Base-by-base conservation (phyloP, 352 stramenopile genomes). In the Phytophthora citrophthora region DNA sequence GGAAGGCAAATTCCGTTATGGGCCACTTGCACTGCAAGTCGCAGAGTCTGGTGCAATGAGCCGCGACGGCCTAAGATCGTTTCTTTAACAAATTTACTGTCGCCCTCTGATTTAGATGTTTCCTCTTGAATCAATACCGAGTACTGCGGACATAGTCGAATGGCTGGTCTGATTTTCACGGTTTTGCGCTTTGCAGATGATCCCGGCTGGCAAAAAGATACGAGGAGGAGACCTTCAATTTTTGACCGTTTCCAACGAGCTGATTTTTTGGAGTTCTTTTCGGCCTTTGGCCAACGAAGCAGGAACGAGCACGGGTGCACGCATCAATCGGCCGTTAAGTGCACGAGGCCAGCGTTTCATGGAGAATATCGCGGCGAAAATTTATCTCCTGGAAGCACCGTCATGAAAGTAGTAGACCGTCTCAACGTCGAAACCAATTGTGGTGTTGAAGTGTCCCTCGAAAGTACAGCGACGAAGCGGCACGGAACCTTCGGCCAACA, bases 1-100 rank as follows among this genome's bases (percentile, higher is more conserved):
- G 34, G 44, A 47, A 64, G 55, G 66, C 47, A 39, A 74, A 71
- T 67, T 58, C 48, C 49, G 62, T 71, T 61, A 39, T 74, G 65
- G 38, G 23, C 27, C 24, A 44, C 18, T 39, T 31, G 34, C 51
- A 29, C 2, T 16, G 48, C 54, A 57, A 29, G 47, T 41, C 38
- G 32, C 61, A 48, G 55, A 43, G 29, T 34, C 8, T 64, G 55
- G 16, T 54, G 55, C 55, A 64, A 27, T 27, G 55, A 24, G 31
- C 12, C 55, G 55, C 45, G 34, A 10, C 36, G 49, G 20, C 43
- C 50, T 46, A 57, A 49, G 43, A 48, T 63, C 51, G 56, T 71
- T 45, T 62, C 49, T 67, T 66, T 61, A 24, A 23, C 39, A 40
- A 51, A 43, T 34, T 34, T 66, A 70, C 62, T 20, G 36, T 61